Base-by-base conservation (phyloP, 345 rosid species). In the Raphanus sativus region DNA sequence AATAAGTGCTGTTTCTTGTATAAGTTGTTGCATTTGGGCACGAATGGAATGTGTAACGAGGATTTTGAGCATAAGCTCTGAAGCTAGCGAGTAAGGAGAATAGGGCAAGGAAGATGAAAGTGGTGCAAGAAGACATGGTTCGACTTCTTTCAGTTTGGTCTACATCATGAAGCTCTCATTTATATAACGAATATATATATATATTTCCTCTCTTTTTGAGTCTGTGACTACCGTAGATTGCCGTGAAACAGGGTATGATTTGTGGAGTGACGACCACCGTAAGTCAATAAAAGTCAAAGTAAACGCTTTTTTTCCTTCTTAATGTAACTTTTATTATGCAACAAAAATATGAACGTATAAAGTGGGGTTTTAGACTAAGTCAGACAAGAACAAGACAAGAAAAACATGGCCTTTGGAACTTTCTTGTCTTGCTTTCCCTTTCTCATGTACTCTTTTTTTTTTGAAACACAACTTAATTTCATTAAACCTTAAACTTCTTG, bases 31-130 rank as follows among this genome's bases (percentile, higher is more conserved):
- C 29, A 25, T 54, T 67, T 0, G 62, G 28, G 68, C 79, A 79
- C 0, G 0, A 1, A 0, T 52, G 21, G 45, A n/a, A 33, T 58
- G n/a, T 10, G 32, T 48, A 67, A 29, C 8, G 50, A 28, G 67
- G 62, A 42, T 26, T 40, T 71, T 71, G 81, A 67, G 74, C 75
- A 58, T 82, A 89, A 7, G 67, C 68, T 60, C 78, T 74, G 79
- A 65, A 59, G 7, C 69, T 71, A 6, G 45, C 34, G 48, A 78
- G 68, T 3, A 59, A 30, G 63, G 55, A n/a, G 4, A 72, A 11
- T 10, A 66, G 2, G 68, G 71, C 72, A 32, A 77, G 58, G 72
- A 71, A 58, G 40, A 45, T 29, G 16, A 65, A 21, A 55, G 71
- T 36, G 10, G 71, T 2, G 38, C 1, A 21, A 56, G 52, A 65